phyloP scores from a whole-genome alignment of 805 yeast species.

The Novakomyces olei region DNA sequence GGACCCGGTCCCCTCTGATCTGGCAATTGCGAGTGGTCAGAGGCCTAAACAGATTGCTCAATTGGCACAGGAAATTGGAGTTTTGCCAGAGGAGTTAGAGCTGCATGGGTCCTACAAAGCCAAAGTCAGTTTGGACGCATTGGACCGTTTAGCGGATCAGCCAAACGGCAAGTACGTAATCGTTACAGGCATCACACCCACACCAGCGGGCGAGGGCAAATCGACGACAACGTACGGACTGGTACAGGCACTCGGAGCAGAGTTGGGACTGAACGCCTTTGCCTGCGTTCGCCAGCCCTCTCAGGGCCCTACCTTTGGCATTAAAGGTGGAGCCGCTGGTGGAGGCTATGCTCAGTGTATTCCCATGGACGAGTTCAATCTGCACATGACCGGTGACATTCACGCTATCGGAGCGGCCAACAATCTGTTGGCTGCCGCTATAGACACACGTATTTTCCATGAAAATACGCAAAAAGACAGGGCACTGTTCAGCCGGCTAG shows the following conservation, averaged over 20 bases:
- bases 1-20: conserved; percentile 74
- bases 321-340: conserved; percentile 98
- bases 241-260: conserved; percentile 92
- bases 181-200: conserved; percentile 95
- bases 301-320: conserved; percentile 97
- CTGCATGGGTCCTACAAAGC: conserved; percentile 79
- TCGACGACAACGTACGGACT: conserved; percentile 89
- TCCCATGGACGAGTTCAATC: conserved; percentile 96
- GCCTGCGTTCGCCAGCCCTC: conserved; percentile 96
- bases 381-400: conserved; percentile 94
- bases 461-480: conserved; percentile 67
- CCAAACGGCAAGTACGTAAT: conserved; percentile 69
- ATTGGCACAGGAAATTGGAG: conserved; percentile 66
- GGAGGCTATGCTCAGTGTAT: conserved; percentile 96
- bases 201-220: conserved; percentile 96
- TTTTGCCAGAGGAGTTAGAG: conserved; percentile 57
- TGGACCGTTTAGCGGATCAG: conserved; percentile 40
- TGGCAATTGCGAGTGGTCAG: conserved; percentile 73
- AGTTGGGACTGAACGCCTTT: conserved; percentile 55
- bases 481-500: conserved; percentile 64
- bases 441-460: conserved; percentile 92
- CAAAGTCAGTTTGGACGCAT: conserved; percentile 48
- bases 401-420: conserved; percentile 91
- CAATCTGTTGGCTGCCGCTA: conserved; percentile 84
- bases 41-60: conserved; percentile 58